These are phyloP conservation scores for Paramecium tetraurelia DNA, from an alignment of 73 alveolate species.

Conservation along the genomic window DNA sequence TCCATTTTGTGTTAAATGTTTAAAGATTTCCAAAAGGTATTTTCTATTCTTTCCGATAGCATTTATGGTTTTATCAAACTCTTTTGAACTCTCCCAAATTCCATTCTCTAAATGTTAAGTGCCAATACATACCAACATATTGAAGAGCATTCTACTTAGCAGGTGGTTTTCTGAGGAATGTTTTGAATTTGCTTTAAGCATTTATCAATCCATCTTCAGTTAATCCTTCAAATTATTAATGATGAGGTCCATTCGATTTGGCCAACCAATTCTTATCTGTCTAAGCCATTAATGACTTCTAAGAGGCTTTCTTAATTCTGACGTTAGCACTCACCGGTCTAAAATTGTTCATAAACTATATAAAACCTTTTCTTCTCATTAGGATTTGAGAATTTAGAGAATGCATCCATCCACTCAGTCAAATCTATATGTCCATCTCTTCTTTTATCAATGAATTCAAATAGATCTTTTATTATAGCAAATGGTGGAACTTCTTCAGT, in stretches of 20 bases:
- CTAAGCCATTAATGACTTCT: not conserved
- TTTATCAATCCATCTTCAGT: constrained; percentile 45
- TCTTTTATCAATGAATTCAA: constrained; percentile 91
- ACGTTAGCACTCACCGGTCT: constrained; percentile 37
- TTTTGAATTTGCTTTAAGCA: constrained; percentile 35
- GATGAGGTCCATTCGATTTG: not conserved
- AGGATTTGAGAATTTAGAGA: constrained; percentile 60
- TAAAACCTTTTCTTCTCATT: constrained; percentile 63
- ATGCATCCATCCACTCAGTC: constrained; percentile 92
- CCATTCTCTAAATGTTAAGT: constrained; percentile 11
- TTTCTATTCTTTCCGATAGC: constrained; percentile 78
- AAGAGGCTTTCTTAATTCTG: not conserved
- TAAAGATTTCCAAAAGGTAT: constrained; percentile 71
- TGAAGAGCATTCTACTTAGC: not conserved
- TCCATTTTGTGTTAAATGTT: constrained; percentile 57
- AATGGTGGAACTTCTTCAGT: constrained; percentile 87
- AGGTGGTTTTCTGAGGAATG: constrained; percentile 26
- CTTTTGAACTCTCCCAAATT: constrained; percentile 76
- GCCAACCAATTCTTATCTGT: not conserved
- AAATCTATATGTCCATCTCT: constrained; percentile 94
- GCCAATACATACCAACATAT: not conserved
- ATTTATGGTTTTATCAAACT: constrained; percentile 65
- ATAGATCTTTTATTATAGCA: constrained; percentile 87
- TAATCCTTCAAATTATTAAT: not conserved
- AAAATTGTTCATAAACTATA: not conserved